Base-by-base conservation (phyloP, 139 green algal species). In the Asterochloris erici region DNA sequence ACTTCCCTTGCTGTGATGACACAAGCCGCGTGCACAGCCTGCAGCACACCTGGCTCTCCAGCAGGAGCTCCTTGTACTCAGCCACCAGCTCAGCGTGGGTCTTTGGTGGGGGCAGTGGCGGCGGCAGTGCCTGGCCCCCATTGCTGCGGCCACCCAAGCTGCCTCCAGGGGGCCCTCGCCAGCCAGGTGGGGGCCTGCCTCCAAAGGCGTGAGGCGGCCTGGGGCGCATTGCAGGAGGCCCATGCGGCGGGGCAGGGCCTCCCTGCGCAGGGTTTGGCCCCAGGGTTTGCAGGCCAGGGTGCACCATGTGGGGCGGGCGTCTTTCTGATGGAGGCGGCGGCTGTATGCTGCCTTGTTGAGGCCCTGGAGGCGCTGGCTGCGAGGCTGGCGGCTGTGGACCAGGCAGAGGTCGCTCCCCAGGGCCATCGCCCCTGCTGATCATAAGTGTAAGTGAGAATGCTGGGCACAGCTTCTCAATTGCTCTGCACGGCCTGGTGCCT, bases 1-100 rank as follows among this genome's bases (percentile, higher is more conserved):
- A 54, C 2, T n/a, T 2, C 38, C 38, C 6, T 54, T 54, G 38
- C 38, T 54, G 38, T 54, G 38, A 54, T 54, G 6, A 54, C 38
- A 54, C 38, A 54, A 54, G 38, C 38, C 38, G 4, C 6, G 38
- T 54, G 38, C 38, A 54, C 38, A 54, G 38, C 38, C 38, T 54
- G 38, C 38, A 54, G 63, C 90, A 85, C 68, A 95, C 87, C 76
- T 87, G 89, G 82, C 89, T 90, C 24, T 94, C 90, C 38, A 86
- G 62, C 70, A 96, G 86, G 78, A 96, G 89, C 63, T 89, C 86
- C 79, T 91, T 89, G 84, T 95, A 96, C 0, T 81, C 85, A 0
- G 71, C 78, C 66, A 87, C 78, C 15, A 84, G 63, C 14, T 84
- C 82, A 29, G 84, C 86, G 28, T 85, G 27, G 11, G 21, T 81